Percentiles rank a stretch among this genome's conserved stretches.
Evolutionary conservation across 1,284 basidiomycete genomes (phyloP).

Genomic region (Fomes fomentarius): DNA sequence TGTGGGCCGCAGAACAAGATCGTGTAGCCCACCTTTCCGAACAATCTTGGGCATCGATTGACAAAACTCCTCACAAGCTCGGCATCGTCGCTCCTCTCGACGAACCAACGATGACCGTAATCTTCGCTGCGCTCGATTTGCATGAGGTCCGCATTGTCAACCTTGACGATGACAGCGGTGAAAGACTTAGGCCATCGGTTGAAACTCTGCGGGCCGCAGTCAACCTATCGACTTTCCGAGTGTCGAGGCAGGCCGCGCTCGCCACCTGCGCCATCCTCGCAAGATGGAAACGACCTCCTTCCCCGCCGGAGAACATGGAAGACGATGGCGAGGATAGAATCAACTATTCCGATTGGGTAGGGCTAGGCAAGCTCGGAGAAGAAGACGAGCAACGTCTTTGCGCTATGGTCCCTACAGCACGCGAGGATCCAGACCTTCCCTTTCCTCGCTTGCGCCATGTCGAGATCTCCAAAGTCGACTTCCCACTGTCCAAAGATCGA

Average conservation of each 20-base stretch:
- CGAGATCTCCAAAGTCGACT: neutral
- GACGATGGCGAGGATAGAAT: no score
- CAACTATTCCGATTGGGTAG: no score
- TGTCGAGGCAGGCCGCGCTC: neutral
- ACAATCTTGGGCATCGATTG: no score
- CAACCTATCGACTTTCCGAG: neutral
- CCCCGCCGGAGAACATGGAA: no score
- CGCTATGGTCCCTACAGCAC: neutral
- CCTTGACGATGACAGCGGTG: neutral
- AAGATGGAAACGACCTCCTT: neutral
- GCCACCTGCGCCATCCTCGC: neutral
- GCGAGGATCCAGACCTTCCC: neutral
- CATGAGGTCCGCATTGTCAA: neutral
- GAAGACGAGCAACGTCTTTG: neutral
- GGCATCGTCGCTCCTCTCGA: neutral
- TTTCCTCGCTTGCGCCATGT: neutral
- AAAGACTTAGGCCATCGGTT: neutral
- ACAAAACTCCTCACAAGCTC: no score
- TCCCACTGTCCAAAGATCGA: neutral
- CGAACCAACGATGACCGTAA: neutral
- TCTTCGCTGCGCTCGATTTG: neutral
- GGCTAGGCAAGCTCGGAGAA: neutral
- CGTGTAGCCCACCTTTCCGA: no score
- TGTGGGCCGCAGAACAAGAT: no score
- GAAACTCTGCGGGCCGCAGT: neutral